phyloP scores from a whole-genome alignment of 169 alveolate species.

The Eimeria necatrix region DNA sequence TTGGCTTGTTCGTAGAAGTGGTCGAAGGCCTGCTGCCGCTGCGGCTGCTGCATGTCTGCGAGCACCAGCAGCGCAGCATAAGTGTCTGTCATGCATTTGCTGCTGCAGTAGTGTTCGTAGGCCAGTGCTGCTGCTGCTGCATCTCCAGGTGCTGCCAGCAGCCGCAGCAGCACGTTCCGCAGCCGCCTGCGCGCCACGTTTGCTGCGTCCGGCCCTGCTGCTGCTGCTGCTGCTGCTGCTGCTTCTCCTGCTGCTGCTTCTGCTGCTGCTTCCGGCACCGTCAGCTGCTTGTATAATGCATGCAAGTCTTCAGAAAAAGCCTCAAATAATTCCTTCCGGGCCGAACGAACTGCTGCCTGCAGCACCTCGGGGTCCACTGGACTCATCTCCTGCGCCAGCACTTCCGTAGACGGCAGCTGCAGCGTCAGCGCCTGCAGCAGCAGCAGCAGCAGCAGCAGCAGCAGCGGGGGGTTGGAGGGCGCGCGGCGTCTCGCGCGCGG shows the following conservation, averaged over 20 bases:
- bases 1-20: slow-evolving; percentile 21
- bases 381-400: background rate
- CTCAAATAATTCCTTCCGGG: background rate
- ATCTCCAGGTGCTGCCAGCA: slow-evolving; percentile 30
- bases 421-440: slow-evolving; percentile 48
- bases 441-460: background rate
- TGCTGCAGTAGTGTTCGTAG: background rate
- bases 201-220: background rate
- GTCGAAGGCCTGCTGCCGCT: slow-evolving; percentile 54
- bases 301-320: background rate
- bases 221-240: background rate
- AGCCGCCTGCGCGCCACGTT: slow-evolving; percentile 61
- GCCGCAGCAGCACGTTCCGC: slow-evolving; percentile 77
- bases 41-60: slow-evolving; percentile 4
- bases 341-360: background rate
- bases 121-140: slow-evolving; percentile 19
- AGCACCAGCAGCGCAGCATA: slow-evolving; percentile 60
- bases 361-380: slow-evolving; percentile 46
- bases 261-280: background rate
- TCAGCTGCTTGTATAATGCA: slow-evolving; percentile 5
- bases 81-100: slow-evolving; percentile 61
- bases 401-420: background rate
- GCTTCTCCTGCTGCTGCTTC: background rate
- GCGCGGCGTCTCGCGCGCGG: background rate
- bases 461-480: background rate